Conservation (phyloP, 2,329 filamentous ascomycete species). For the Ophioceras dolichostomum region DNA sequence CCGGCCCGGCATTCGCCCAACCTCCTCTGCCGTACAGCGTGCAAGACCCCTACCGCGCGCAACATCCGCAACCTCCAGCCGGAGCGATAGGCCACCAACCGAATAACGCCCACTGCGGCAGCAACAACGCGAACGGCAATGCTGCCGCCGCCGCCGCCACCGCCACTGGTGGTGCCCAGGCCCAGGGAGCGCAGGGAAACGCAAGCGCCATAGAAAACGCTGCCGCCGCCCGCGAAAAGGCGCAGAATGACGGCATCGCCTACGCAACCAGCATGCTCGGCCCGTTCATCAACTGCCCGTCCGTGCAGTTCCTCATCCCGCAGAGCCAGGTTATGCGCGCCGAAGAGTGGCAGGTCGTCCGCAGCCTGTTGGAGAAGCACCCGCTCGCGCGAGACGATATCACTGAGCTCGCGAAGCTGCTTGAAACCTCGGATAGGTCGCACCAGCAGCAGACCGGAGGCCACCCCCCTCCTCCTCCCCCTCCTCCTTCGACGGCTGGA, state of each 20-base stretch:
- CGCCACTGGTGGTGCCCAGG: slow-evolving; percentile 19
- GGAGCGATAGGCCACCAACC: no score
- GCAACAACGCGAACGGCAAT: slow-evolving; percentile 5
- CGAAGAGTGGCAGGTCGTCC: slow-evolving; percentile 64
- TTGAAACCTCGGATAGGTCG: slow-evolving; percentile 33
- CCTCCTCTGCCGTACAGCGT: no score
- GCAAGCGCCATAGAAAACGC: no score
- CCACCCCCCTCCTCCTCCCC: background rate
- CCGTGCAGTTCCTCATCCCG: slow-evolving; percentile 56
- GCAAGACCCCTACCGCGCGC: no score
- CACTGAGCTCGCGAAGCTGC: slow-evolving; percentile 38
- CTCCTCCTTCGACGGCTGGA: background rate
- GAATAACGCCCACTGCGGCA: no score
- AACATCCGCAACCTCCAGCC: no score
- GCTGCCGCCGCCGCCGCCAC: slow-evolving; percentile 10
- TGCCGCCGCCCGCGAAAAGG: background rate
- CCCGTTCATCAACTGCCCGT: slow-evolving; percentile 46
- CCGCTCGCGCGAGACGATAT: slow-evolving; percentile 53
- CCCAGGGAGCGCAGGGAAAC: no score
- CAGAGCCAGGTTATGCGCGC: slow-evolving; percentile 56
- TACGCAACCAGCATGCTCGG: slow-evolving; percentile 45
- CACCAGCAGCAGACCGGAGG: background rate
- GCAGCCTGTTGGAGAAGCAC: slow-evolving; percentile 53
- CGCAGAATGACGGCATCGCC: slow-evolving; percentile 38
- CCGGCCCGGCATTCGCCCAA: slow-evolving; percentile 1